Percentiles rank a stretch among this genome's conserved stretches.
phyloP scores from a whole-genome alignment of 1,139 yeast species.

The Kodamaea anthophila region DNA sequence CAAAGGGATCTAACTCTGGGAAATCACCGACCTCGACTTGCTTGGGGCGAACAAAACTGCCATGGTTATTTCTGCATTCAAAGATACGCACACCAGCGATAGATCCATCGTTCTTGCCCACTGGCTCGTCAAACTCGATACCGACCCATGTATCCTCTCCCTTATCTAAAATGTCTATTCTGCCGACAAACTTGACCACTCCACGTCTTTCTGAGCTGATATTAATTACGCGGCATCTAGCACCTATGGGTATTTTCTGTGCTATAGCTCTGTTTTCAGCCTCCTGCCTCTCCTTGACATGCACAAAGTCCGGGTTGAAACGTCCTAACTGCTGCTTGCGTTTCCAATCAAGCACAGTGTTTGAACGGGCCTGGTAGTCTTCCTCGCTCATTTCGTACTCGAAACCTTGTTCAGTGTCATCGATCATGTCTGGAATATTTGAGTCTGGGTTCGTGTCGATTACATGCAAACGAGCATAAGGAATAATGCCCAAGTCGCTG shows the following conservation, averaged over 20 bases:
- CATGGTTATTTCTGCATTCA: slow-evolving; percentile 34
- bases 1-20: slow-evolving; percentile 40
- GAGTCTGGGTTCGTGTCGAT: slow-evolving; percentile 50
- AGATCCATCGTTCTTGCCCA: slow-evolving; percentile 40
- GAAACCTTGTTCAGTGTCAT: slow-evolving; percentile 30
- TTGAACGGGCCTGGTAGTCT: slow-evolving; percentile 55
- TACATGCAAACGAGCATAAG: slow-evolving; percentile 46
- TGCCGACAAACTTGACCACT: slow-evolving; percentile 59
- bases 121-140: slow-evolving; percentile 45
- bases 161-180: slow-evolving; percentile 50
- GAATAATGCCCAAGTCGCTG: slow-evolving; percentile 21
- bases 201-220: slow-evolving; percentile 61
- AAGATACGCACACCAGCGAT: slow-evolving; percentile 31
- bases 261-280: slow-evolving; percentile 21
- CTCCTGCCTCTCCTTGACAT: slow-evolving; percentile 18
- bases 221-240: slow-evolving; percentile 37
- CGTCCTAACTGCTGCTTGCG: slow-evolving; percentile 60
- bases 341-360: slow-evolving; percentile 77
- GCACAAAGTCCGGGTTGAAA: slow-evolving; percentile 52
- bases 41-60: slow-evolving; percentile 46
- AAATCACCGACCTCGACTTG: slow-evolving; percentile 50
- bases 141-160: slow-evolving; percentile 42
- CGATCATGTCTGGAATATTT: slow-evolving; percentile 33
- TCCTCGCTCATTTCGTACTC: slow-evolving; percentile 55
- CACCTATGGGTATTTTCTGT: slow-evolving; percentile 23